A percentile compares a stretch with the other conserved stretches of the same genome.
phyloP scores from a whole-genome alignment of 371 early-diverging fungal genomes.

The Syncephalastrum racemosum region DNA sequence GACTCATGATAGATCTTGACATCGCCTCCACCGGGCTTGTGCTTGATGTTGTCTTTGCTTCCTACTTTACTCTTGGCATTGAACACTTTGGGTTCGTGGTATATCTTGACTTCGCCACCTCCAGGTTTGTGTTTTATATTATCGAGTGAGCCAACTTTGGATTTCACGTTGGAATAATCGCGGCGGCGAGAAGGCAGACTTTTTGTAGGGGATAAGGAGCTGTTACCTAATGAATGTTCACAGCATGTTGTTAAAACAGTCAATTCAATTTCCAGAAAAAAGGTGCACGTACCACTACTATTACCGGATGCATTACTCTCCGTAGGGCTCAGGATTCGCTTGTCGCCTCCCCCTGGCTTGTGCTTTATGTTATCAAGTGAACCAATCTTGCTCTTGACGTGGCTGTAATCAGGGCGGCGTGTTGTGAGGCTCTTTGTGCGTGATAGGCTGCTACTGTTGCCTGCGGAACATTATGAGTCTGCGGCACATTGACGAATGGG shows the following conservation, averaged over 20 bases:
- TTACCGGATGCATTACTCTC: too few species aligned
- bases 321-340: too few species aligned
- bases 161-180: slow-evolving; percentile 9
- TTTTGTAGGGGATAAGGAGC: too few species aligned
- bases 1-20: slow-evolving; percentile 16
- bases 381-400: slow-evolving; percentile 23
- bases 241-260: too few species aligned
- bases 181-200: neutral
- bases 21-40: slow-evolving; percentile 20
- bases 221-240: too few species aligned
- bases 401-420: neutral
- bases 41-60: slow-evolving; percentile 16
- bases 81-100: slow-evolving; percentile 4
- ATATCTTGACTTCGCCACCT: slow-evolving; percentile 17
- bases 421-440: too few species aligned
- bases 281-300: too few species aligned
- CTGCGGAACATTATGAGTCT: too few species aligned
- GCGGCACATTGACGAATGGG: too few species aligned
- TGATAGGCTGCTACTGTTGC: too few species aligned
- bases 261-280: too few species aligned
- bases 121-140: slow-evolving; percentile 25
- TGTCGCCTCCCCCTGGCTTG: slow-evolving; percentile 12
- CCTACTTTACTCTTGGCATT: slow-evolving; percentile 19
- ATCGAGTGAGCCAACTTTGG: slow-evolving; percentile 23
- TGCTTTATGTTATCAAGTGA: slow-evolving; percentile 22